Evolutionary conservation across 2,329 filamentous ascomycete genomes (phyloP).

Genomic region (Fusarium proliferatum): DNA sequence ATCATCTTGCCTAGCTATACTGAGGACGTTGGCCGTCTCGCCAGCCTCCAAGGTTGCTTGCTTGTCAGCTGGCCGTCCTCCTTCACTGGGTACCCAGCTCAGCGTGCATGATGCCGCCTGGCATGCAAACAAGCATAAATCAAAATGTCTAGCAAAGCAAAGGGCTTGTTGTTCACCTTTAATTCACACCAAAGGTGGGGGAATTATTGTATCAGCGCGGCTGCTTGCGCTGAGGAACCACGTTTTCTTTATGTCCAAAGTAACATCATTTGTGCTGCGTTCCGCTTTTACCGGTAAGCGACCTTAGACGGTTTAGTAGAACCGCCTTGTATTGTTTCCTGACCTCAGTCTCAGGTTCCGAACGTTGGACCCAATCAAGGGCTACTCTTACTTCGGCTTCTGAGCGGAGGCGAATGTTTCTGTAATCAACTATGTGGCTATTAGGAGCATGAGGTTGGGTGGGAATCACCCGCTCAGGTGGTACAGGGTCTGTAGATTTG

Average conservation of each 20-base stretch:
- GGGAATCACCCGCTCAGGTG: slow-evolving; percentile 11
- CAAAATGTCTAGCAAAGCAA: slow-evolving; percentile 19
- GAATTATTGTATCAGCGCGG: slow-evolving; percentile 5
- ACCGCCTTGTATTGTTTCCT: slow-evolving; percentile 36
- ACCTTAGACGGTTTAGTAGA: slow-evolving; percentile 37
- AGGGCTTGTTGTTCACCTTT: background rate
- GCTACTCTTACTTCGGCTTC: slow-evolving; percentile 73
- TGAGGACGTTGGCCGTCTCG: slow-evolving; percentile 8
- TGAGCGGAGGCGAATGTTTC: slow-evolving; percentile 62
- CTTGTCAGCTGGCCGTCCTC: slow-evolving; percentile 4
- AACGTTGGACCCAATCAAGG: slow-evolving; percentile 67
- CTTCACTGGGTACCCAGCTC: background rate
- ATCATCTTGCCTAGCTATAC: slow-evolving; percentile 12
- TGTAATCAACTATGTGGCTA: slow-evolving; percentile 16
- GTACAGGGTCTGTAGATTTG: background rate
- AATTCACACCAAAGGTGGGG: slow-evolving; percentile 10
- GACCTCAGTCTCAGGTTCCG: slow-evolving; percentile 29
- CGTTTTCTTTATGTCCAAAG: slow-evolving; percentile 18
- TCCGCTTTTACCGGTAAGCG: slow-evolving; percentile 21
- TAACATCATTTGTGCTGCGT: slow-evolving; percentile 10
- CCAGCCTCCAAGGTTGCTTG: slow-evolving; percentile 4
- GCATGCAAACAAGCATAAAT: slow-evolving; percentile 19
- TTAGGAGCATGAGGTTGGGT: slow-evolving; percentile 13
- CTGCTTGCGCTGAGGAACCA: slow-evolving; percentile 20
- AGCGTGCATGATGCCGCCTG: slow-evolving; percentile 13